Conservation (phyloP, 2,329 filamentous ascomycete genomes). For the Didymella lethalis region DNA sequence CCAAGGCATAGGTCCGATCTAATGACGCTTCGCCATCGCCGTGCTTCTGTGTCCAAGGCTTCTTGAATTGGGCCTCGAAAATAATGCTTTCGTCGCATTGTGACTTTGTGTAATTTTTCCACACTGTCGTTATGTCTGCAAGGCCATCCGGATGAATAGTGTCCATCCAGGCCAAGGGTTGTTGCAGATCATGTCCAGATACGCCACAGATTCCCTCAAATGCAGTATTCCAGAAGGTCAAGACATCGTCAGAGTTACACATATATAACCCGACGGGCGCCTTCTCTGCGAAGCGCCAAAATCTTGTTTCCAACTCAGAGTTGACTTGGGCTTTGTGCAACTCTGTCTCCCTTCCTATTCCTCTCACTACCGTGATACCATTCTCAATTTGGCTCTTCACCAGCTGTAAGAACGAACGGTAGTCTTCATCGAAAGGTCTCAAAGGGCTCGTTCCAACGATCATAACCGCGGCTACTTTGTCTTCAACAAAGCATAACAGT, state of each 20-base stretch:
- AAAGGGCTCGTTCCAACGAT: constrained; percentile 79
- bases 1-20: constrained; percentile 75
- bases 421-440: constrained; percentile 79
- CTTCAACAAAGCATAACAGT: constrained; percentile 75
- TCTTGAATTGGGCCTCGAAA: constrained; percentile 77
- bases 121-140: constrained; percentile 36
- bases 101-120: constrained; percentile 8
- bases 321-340: constrained; percentile 75
- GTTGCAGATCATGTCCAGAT: constrained; percentile 62
- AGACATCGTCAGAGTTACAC: constrained; percentile 70
- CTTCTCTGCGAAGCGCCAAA: constrained; percentile 82
- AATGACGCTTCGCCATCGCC: constrained; percentile 62
- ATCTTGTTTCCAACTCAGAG: constrained; percentile 76
- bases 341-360: constrained; percentile 81
- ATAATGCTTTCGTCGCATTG: constrained; percentile 60
- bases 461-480: constrained; percentile 76
- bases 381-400: constrained; percentile 71
- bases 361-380: constrained; percentile 76
- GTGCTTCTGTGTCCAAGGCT: constrained; percentile 59
- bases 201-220: constrained; percentile 72
- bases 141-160: constrained; percentile 64
- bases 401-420: constrained; percentile 76
- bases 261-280: constrained; percentile 86
- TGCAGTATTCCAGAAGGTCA: constrained; percentile 81
- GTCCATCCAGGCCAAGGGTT: constrained; percentile 76